Conservation (phyloP, 768 basidiomycete genomes). For the Filobasidium wieringae region DNA sequence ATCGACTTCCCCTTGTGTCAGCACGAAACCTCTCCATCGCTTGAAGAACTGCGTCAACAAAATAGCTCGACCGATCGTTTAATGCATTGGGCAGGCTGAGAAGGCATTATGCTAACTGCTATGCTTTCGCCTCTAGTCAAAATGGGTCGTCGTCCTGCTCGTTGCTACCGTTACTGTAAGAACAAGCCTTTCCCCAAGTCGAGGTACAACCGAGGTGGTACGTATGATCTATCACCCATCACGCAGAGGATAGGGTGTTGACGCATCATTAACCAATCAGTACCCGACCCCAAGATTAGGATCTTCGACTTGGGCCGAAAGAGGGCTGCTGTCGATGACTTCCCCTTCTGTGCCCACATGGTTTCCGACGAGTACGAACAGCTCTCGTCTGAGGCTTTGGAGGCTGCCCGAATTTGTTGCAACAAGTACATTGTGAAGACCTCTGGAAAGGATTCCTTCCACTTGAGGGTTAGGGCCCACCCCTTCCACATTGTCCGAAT, state of each 20-base stretch:
- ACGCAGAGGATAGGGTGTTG: not conserved
- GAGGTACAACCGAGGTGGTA: constrained; percentile 20
- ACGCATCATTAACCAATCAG: not conserved
- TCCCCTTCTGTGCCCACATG: constrained; percentile 83
- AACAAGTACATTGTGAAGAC: constrained; percentile 99
- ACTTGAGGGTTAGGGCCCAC: constrained; percentile 89
- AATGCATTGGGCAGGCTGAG: no score
- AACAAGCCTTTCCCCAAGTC: constrained; percentile 67
- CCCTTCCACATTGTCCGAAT: constrained; percentile 98
- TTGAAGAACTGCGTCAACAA: no score
- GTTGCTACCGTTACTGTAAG: constrained; percentile 98
- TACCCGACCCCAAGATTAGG: constrained; percentile 63
- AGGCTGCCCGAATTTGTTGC: constrained; percentile 96
- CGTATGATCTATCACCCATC: not conserved
- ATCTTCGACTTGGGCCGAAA: constrained; percentile 95
- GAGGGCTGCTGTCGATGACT: constrained; percentile 91
- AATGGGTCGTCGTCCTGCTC: constrained; percentile 96
- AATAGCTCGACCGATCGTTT: no score
- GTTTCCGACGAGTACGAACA: constrained; percentile 99
- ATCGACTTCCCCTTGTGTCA: no score
- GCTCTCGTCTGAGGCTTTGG: constrained; percentile 84
- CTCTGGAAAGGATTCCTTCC: constrained; percentile 97
- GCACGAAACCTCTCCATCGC: no score
- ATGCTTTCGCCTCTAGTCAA: no score
- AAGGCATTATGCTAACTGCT: no score